A percentile compares a stretch with the other conserved stretches of the same genome.
These are phyloP conservation scores for Podaxis mareebaensis DNA, from an alignment of 768 basidiomycete species.

Conservation along the genomic window DNA sequence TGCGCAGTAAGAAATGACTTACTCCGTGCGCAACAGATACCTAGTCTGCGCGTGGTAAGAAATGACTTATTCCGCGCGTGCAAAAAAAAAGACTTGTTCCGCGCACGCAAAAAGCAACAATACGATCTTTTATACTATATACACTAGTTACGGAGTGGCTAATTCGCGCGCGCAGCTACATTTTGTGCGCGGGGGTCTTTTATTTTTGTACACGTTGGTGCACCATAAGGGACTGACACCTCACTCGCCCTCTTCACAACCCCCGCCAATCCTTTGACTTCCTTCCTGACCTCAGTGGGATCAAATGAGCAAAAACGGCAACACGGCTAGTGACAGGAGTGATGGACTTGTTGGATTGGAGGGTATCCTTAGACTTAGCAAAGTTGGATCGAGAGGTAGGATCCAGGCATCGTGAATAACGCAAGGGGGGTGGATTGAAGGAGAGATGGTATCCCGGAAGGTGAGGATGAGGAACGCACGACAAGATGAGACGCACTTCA, in stretches of 20 bases:
- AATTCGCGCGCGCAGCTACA: no score
- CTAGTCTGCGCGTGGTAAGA: no score
- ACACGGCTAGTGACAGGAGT: background rate
- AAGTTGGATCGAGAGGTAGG: background rate
- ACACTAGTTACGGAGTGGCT: no score
- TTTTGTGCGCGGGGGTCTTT: no score
- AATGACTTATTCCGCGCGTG: no score
- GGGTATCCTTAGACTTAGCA: background rate
- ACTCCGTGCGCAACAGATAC: no score
- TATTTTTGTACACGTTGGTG: no score
- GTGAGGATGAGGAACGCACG: background rate
- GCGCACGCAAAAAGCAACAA: no score
- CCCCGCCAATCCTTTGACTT: conserved; percentile 64
- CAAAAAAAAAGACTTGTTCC: no score
- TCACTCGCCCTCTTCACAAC: conserved; percentile 32
- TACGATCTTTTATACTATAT: no score
- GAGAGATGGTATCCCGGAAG: background rate
- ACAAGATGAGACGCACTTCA: background rate
- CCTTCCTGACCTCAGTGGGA: conserved; percentile 45
- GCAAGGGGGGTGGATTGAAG: background rate
- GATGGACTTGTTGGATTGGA: background rate
- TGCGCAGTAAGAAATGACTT: no score
- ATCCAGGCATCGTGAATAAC: background rate
- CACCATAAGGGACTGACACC: conserved; percentile 28
- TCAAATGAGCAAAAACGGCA: conserved; percentile 6